These are phyloP conservation scores for Colletotrichum filicis DNA, from an alignment of 2,329 filamentous ascomycete genomes.

Conservation along the genomic window DNA sequence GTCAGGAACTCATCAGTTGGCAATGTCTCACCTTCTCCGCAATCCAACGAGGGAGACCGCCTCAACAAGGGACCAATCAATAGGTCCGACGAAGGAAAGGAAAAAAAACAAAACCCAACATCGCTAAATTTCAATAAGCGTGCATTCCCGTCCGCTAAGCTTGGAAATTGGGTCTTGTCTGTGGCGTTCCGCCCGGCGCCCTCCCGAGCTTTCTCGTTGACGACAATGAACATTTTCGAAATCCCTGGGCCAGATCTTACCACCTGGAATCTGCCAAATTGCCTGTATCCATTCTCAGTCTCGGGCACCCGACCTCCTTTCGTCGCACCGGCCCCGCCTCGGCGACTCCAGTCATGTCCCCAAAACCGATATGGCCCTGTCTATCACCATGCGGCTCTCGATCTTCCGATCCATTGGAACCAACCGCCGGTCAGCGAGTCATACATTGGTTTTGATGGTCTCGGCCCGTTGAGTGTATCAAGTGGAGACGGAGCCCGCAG, in stretches of 20 bases:
- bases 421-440: background rate
- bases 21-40: constrained; percentile 32
- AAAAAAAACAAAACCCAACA: background rate
- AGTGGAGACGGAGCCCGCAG: background rate
- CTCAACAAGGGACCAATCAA: constrained; percentile 27
- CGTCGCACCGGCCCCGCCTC: background rate
- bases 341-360: background rate
- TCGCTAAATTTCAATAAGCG: background rate
- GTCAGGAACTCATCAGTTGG: constrained; percentile 12
- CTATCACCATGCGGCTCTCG: constrained; percentile 20
- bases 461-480: constrained; percentile 10
- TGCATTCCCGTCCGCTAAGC: constrained; percentile 1
- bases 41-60: constrained; percentile 28
- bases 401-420: background rate
- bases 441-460: background rate
- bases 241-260: constrained; percentile 6
- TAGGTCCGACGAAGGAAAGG: background rate
- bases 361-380: constrained; percentile 20
- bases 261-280: background rate
- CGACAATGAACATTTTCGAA: background rate
- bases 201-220: constrained; percentile 15
- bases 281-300: background rate
- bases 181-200: constrained; percentile 16
- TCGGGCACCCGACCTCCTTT: background rate
- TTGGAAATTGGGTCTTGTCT: constrained; percentile 19